Conservation (phyloP, 768 basidiomycete species). For the Pulveroboletus sp. region DNA sequence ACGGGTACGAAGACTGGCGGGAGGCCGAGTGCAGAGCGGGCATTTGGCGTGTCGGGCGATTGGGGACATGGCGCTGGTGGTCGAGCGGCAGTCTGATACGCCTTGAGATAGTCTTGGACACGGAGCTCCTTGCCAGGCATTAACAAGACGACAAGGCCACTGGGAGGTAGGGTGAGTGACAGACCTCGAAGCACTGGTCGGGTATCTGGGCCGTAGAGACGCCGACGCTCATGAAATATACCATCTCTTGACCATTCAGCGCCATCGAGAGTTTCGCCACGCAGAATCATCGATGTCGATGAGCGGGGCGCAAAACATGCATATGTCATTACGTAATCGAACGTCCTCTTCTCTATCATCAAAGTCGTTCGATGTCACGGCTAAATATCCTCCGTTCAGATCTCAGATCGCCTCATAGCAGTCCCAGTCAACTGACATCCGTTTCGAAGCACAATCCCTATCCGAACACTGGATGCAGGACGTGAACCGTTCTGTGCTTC, state of each 20-base stretch:
- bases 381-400: no score
- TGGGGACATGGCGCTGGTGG: slow-evolving; percentile 48
- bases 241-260: slow-evolving; percentile 11
- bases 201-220: slow-evolving; percentile 8
- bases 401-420: background rate
- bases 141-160: background rate
- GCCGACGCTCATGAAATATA: slow-evolving; percentile 30
- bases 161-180: background rate
- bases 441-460: no score
- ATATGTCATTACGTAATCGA: slow-evolving; percentile 5
- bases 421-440: no score
- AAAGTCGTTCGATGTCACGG: no score
- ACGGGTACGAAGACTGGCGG: slow-evolving; percentile 50
- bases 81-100: slow-evolving; percentile 43
- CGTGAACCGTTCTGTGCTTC: no score
- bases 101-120: slow-evolving; percentile 48
- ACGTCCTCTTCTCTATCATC: no score
- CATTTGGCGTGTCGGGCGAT: slow-evolving; percentile 41
- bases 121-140: slow-evolving; percentile 46
- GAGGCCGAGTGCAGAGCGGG: slow-evolving; percentile 43
- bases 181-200: slow-evolving; percentile 30
- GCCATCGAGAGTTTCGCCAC: slow-evolving; percentile 13
- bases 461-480: no score
- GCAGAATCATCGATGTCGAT: background rate
- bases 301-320: background rate